Evolutionary conservation across 2,329 filamentous ascomycete genomes (phyloP).

Genomic region (Aspergillus glaucus): DNA sequence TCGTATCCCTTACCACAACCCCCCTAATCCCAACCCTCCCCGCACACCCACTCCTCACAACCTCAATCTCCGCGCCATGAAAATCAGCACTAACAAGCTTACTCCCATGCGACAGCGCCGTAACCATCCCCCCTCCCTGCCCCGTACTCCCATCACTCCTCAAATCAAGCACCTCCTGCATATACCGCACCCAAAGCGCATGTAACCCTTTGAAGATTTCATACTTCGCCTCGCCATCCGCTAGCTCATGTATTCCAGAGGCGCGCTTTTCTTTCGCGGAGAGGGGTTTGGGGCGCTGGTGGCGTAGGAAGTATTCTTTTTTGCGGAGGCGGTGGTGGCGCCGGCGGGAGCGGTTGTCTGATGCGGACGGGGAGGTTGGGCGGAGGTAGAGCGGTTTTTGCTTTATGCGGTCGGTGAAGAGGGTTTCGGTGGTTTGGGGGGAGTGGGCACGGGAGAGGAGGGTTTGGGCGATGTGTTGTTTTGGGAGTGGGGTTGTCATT

Average conservation of each 20-base stretch:
- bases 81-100: conserved; percentile 83
- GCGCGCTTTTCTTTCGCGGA: conserved; percentile 72
- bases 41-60: conserved; percentile 73
- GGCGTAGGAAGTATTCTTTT: conserved; percentile 40
- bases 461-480: conserved; percentile 47
- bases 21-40: conserved; percentile 76
- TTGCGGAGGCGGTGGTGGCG: conserved; percentile 44
- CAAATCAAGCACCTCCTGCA: conserved; percentile 69
- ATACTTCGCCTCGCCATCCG: conserved; percentile 63
- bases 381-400: conserved; percentile 74
- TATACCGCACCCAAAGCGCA: conserved; percentile 75
- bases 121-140: conserved; percentile 37
- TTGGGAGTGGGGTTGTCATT: conserved; percentile 6
- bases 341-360: conserved; percentile 49
- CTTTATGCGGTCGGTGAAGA: conserved; percentile 77
- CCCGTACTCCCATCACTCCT: conserved; percentile 27
- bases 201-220: conserved; percentile 71
- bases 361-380: conserved; percentile 61
- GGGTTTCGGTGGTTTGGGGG: conserved; percentile 60
- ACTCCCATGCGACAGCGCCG: conserved; percentile 46
- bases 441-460: conserved; percentile 76
- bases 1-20: conserved; percentile 83
- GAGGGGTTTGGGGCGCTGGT: conserved; percentile 59
- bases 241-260: conserved; percentile 68
- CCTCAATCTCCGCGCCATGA: conserved; percentile 77